Evolutionary conservation across 2,329 filamentous ascomycete species (phyloP).

Genomic region (Chrysoporthe puriensis): DNA sequence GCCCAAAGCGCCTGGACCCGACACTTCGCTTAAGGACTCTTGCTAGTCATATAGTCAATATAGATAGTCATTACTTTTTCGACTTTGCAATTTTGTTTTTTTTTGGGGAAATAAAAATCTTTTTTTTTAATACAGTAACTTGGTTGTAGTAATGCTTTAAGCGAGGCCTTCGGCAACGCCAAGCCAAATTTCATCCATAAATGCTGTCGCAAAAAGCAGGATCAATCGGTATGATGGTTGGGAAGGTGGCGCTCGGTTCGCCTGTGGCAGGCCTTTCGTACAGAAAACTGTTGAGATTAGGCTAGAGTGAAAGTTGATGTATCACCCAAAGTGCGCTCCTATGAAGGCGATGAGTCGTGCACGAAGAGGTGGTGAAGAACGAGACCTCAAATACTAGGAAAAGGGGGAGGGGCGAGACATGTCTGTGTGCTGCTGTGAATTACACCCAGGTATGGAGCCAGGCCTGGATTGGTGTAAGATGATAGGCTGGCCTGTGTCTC

Average conservation of each 20-base stretch:
- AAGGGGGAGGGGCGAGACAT: neutral
- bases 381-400: neutral
- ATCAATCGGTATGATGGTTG: no score
- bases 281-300: neutral
- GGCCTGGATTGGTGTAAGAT: conserved; percentile 15
- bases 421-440: neutral
- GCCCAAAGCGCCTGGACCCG: no score
- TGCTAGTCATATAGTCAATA: neutral
- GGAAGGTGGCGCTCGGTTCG: no score
- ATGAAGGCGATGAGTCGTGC: neutral
- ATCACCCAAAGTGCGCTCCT: neutral
- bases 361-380: neutral
- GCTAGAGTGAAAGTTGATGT: neutral
- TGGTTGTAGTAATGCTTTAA: neutral
- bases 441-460: neutral
- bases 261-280: no score
- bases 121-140: no score
- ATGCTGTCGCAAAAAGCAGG: no score
- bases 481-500: neutral
- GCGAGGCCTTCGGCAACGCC: neutral
- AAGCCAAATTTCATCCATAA: no score
- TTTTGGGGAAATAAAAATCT: no score
- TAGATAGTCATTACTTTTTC: neutral
- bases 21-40: neutral
- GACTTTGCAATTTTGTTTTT: no score